Evolutionary conservation across 2,329 filamentous ascomycete genomes (phyloP), one percentile per base, ranked within the genome.

Genomic region (Didymella exigua): DNA sequence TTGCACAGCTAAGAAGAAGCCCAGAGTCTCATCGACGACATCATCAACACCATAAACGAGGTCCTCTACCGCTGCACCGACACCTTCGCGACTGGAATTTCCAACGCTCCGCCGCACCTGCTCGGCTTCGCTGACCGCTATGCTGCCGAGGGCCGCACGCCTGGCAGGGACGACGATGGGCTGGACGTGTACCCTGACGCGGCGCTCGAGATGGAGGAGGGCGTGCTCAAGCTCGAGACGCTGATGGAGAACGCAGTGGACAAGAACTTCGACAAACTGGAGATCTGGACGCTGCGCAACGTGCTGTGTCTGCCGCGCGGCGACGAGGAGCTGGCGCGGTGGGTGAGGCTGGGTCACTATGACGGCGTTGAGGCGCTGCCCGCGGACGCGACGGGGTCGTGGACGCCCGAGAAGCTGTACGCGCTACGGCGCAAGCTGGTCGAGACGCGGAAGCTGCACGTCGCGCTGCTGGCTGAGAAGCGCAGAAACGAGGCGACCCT

Each of bases 31-130:
- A 89, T 99, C 70, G 95, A 99, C 84, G 93, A 98, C 78, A 93
- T 98, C 67, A 96, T 98, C 79, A 97, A 98, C 81, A 90, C 89
- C 50, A 87, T 97, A 75, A 99, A 98, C 79, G 90, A 93, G 69
- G 85, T 97, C 68, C 89, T 95, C 69, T 95, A 96, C 77, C 89
- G 89, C 74, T 93, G 91, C 49, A 87, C 96, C 68, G 90, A 91
- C 68, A 91, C 89, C 57, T 87, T 98, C 62, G 95, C 98, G 76
- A 85, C 86, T 50, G 90, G 91, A 1, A 86, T 99, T 18, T 81
- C 91, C 43, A 83, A 84, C 45, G 88, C 89, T 2, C 85, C 89
- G 1, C 89, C 93, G 0, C 81, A 87, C 23, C 82, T 86, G 13
- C 84, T 99, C 29, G 95, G 95, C n/a, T 98, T 97, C 79, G 82